These are phyloP conservation scores for Fusarium denticulatum DNA, from an alignment of 2,329 filamentous ascomycete genomes.

Conservation along the genomic window DNA sequence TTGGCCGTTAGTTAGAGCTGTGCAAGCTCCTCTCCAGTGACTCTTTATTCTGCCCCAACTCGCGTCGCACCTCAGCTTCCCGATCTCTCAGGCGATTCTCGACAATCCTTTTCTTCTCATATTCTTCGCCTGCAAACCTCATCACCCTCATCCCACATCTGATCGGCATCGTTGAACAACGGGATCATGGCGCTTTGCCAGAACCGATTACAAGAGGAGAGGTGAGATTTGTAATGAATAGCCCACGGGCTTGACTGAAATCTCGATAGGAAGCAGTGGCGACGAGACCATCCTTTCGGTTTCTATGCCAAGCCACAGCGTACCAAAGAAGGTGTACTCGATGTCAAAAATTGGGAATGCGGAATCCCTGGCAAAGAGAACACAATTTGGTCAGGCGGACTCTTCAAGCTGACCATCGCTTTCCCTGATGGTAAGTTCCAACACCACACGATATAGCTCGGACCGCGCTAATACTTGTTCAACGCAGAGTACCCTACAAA, in stretches of 20 bases:
- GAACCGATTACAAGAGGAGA: constrained; percentile 87
- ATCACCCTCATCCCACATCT: constrained; percentile 4
- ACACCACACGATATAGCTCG: not conserved
- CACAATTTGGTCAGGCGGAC: constrained; percentile 96
- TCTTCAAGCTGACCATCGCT: constrained; percentile 92
- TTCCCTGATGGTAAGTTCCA: constrained; percentile 85
- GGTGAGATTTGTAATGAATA: constrained; percentile 61
- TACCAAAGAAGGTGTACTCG: constrained; percentile 80
- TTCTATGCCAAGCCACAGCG: constrained; percentile 93
- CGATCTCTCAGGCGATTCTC: constrained; percentile 4
- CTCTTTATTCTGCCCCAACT: constrained; percentile 3
- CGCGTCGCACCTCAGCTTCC: constrained; percentile 6
- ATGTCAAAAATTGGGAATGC: constrained; percentile 96
- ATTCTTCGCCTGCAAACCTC: constrained; percentile 7
- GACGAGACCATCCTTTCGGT: constrained; percentile 94
- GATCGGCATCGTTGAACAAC: not conserved
- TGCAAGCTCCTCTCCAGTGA: not conserved
- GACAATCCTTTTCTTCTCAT: constrained; percentile 13
- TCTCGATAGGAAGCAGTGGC: constrained; percentile 85
- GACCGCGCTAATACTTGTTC: constrained; percentile 20
- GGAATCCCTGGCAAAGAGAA: constrained; percentile 95
- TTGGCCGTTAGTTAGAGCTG: not conserved
- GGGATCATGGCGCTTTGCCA: constrained; percentile 84
- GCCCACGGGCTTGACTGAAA: constrained; percentile 31
- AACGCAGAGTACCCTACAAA: constrained; percentile 93